Evolutionary conservation across 75 land plant genomes (phyloP).

Genomic region (Isoetes taiwanensis): DNA sequence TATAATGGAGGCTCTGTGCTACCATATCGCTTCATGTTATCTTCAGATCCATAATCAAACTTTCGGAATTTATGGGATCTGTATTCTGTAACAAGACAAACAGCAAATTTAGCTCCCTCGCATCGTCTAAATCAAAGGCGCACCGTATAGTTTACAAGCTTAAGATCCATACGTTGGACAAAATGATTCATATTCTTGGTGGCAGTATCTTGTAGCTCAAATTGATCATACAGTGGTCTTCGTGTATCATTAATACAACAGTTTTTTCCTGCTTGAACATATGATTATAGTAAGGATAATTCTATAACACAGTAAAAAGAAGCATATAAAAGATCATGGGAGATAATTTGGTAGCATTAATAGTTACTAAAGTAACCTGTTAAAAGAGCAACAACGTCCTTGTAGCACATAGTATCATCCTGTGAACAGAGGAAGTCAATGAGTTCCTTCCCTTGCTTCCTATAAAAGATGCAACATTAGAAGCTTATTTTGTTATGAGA

Average conservation of each 20-base stretch:
- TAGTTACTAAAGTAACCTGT: too few relatives aligned
- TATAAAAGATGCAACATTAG: too few relatives aligned
- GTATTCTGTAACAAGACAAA: slow-evolving; percentile 3
- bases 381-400: too few relatives aligned
- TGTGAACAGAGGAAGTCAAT: not conserved
- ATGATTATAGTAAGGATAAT: too few relatives aligned
- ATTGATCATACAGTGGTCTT: slow-evolving; percentile 14
- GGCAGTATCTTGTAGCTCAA: slow-evolving; percentile 26
- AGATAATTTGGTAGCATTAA: too few relatives aligned
- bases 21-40: slow-evolving; percentile 11
- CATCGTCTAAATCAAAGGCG: too few relatives aligned
- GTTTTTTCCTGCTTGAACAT: slow-evolving; percentile 18
- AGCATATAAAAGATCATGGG: too few relatives aligned
- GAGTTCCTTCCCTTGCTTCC: not conserved
- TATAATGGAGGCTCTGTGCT: slow-evolving; percentile 12
- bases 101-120: too few relatives aligned
- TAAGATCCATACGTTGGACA: slow-evolving; percentile 33
- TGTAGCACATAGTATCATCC: too few relatives aligned
- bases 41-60: slow-evolving; percentile 11
- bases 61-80: slow-evolving; percentile 1
- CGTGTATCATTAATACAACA: slow-evolving; percentile 26
- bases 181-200: slow-evolving; percentile 33
- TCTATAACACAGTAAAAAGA: too few relatives aligned
- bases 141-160: too few relatives aligned
- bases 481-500: not conserved